phyloP scores from a whole-genome alignment of 208 protist genomes.

The Crithidia expoeki region DNA sequence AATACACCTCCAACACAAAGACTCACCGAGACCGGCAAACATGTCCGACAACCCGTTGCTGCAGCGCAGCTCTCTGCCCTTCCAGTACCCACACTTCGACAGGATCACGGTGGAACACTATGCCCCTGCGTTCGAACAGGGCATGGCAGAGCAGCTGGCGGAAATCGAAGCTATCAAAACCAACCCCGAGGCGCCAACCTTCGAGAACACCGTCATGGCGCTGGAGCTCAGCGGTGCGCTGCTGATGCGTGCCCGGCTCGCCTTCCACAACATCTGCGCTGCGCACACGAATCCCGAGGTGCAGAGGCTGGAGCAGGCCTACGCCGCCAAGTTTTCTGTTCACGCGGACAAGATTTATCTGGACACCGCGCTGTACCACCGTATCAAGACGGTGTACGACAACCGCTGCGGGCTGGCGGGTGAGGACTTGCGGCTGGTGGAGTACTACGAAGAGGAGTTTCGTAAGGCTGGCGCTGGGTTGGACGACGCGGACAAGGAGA shows the following conservation, averaged over 20 bases:
- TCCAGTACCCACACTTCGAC: slow-evolving; percentile 48
- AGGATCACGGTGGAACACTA: slow-evolving; percentile 54
- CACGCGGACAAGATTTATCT: slow-evolving; percentile 57
- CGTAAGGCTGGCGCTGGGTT: slow-evolving; percentile 45
- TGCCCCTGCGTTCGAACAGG: slow-evolving; percentile 57
- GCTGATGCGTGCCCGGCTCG: slow-evolving; percentile 23
- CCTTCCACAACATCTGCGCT: slow-evolving; percentile 51
- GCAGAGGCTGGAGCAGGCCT: slow-evolving; percentile 49
- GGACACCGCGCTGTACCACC: slow-evolving; percentile 45
- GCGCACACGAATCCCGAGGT: slow-evolving; percentile 49
- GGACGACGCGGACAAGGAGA: slow-evolving; percentile 33
- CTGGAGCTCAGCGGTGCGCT: slow-evolving; percentile 44
- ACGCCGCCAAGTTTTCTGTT: slow-evolving; percentile 37
- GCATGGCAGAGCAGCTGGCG: slow-evolving; percentile 47
- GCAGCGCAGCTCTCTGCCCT: slow-evolving; percentile 44
- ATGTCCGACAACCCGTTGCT: slow-evolving; percentile 50
- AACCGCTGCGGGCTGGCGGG: slow-evolving; percentile 33
- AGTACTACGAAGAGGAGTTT: slow-evolving; percentile 47
- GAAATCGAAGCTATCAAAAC: slow-evolving; percentile 42
- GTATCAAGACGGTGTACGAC: slow-evolving; percentile 54
- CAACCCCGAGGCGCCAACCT: slow-evolving; percentile 35
- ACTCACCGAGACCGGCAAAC: too few relatives aligned
- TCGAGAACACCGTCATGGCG: slow-evolving; percentile 57
- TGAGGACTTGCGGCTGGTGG: slow-evolving; percentile 47
- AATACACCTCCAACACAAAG: too few relatives aligned